Evolutionary conservation across 306 rosid genomes (phyloP).

Genomic region (Citrullus amarus): DNA sequence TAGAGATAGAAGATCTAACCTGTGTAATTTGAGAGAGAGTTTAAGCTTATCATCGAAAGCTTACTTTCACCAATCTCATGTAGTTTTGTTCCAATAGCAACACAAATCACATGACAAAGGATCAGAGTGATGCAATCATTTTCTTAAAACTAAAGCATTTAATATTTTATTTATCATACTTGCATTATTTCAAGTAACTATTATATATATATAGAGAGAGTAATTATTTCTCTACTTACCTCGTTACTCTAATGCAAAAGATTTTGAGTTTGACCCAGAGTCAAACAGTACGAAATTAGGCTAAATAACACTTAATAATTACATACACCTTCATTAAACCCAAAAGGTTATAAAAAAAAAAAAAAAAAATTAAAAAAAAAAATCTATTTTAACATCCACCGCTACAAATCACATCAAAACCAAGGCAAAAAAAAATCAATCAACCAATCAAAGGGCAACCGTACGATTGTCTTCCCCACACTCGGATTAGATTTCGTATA

Average conservation of each 20-base stretch:
- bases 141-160: background rate
- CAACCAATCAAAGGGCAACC: background rate
- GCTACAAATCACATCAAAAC: constrained; percentile 11
- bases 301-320: background rate
- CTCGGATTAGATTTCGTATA: constrained; percentile 42
- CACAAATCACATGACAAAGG: no score
- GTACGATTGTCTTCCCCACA: background rate
- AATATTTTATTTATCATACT: background rate
- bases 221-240: background rate
- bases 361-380: no score
- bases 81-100: no score
- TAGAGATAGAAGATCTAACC: no score
- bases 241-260: background rate
- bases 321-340: background rate
- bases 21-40: no score
- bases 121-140: no score
- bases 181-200: background rate
- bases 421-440: background rate
- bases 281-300: background rate
- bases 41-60: no score
- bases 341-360: no score
- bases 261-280: background rate
- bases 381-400: background rate
- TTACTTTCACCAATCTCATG: no score
- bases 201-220: background rate